These are phyloP conservation scores for Colletotrichum orbiculare DNA, from an alignment of 2,329 filamentous ascomycete species.

Conservation along the genomic window DNA sequence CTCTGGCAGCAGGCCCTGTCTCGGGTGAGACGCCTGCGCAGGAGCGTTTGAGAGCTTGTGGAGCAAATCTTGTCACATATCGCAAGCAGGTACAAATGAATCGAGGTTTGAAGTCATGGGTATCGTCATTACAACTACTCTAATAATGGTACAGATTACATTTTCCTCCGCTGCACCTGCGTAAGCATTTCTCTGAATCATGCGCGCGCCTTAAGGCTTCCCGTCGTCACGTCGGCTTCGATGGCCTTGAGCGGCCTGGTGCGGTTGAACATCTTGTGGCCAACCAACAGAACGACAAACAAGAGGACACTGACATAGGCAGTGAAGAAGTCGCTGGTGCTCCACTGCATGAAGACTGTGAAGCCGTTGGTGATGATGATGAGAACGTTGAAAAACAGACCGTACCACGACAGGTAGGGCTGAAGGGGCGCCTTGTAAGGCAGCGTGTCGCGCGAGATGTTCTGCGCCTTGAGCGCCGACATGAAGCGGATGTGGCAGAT, in stretches of 20 bases:
- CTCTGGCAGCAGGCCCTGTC: neutral
- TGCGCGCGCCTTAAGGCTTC: constrained; percentile 17
- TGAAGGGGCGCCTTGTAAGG: constrained; percentile 72
- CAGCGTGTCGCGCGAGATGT: constrained; percentile 66
- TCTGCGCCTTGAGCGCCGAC: constrained; percentile 66
- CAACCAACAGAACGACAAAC: constrained; percentile 68
- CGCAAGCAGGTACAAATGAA: neutral
- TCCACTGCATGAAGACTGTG: constrained; percentile 74
- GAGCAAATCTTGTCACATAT: neutral
- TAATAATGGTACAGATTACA: constrained; percentile 34
- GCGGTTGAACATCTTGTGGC: constrained; percentile 66
- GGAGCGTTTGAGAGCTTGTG: too few species aligned
- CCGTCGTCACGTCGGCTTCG: constrained; percentile 48
- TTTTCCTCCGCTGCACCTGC: neutral
- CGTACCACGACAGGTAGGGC: constrained; percentile 73
- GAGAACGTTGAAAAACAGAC: constrained; percentile 72
- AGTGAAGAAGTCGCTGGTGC: constrained; percentile 69
- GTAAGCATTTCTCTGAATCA: neutral
- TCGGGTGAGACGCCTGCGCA: neutral
- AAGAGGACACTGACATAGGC: constrained; percentile 73
- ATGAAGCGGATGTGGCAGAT: constrained; percentile 74
- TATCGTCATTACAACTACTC: constrained; percentile 34
- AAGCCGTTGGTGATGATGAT: constrained; percentile 78
- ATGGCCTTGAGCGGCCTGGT: constrained; percentile 50
- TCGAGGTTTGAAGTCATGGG: constrained; percentile 15